These are phyloP conservation scores for Dryas drummondii DNA, from an alignment of 306 rosid genomes.

Conservation along the genomic window DNA sequence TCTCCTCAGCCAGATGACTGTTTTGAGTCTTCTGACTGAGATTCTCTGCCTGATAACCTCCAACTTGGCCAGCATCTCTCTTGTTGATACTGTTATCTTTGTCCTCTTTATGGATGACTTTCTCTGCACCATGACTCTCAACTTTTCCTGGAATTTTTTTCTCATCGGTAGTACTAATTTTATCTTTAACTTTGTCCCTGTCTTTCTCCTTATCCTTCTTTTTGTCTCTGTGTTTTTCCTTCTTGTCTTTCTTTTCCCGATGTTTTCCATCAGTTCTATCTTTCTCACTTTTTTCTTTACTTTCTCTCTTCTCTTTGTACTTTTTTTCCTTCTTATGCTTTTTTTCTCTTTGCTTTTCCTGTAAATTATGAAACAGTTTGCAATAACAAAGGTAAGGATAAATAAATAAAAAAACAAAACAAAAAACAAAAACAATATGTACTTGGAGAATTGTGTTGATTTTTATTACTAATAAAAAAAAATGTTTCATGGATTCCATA, in stretches of 20 bases:
- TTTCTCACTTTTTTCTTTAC: slow-evolving; percentile 68
- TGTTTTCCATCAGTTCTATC: slow-evolving; percentile 70
- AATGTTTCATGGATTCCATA: no score
- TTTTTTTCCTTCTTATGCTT: slow-evolving; percentile 74
- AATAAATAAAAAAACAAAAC: slow-evolving; percentile 6
- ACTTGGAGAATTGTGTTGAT: neutral
- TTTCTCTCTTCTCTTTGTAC: slow-evolving; percentile 73
- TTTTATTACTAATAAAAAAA: neutral
- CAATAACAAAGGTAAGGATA: slow-evolving; percentile 10
- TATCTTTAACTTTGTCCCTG: slow-evolving; percentile 46
- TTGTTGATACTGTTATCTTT: slow-evolving; percentile 48
- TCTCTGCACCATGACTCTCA: slow-evolving; percentile 40
- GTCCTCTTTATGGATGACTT: slow-evolving; percentile 45
- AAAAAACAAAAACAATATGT: slow-evolving; percentile 9
- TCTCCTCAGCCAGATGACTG: slow-evolving; percentile 51
- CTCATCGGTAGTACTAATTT: slow-evolving; percentile 46
- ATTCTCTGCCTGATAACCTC: slow-evolving; percentile 54
- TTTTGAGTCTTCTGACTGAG: slow-evolving; percentile 29
- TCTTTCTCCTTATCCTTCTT: slow-evolving; percentile 61
- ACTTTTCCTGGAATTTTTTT: slow-evolving; percentile 47
- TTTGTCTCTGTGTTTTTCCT: slow-evolving; percentile 63
- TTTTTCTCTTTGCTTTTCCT: slow-evolving; percentile 74
- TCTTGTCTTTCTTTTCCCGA: slow-evolving; percentile 73
- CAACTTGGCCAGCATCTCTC: slow-evolving; percentile 45
- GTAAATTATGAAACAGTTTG: slow-evolving; percentile 18